Evolutionary conservation across 2,329 filamentous ascomycete species (phyloP), one percentile per base, ranked within the genome.

Genomic region (Cordyceps farinosa): DNA sequence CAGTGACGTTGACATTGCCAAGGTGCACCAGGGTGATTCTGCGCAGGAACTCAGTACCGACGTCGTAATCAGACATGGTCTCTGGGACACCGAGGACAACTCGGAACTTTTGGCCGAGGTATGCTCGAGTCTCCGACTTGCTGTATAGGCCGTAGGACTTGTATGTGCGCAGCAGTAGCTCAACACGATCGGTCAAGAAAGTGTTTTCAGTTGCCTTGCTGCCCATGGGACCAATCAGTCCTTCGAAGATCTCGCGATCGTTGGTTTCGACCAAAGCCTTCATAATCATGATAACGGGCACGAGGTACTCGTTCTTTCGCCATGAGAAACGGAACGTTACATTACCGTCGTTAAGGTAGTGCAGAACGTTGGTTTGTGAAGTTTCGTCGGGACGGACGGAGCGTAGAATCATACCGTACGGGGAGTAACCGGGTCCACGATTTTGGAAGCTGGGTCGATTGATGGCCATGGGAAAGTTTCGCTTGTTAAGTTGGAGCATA

Each of bases 321-420:
- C 94, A 99, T 7, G 94, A 97, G 77, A 99, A 99, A 63, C 95
- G 86, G 78, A 99, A 97, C 0, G 92, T 98, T 70, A 98, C 88
- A 75, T 97, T 98, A 67, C 95, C 95, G 74, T 99, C 95, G 70
- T 84, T 92, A 63, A 99, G 85, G 76, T 98, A 99, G 78, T 99
- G 95, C 55, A 99, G 83, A 40, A 96, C 92, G 72, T 98, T 99
- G 44, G 94, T 98, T 77, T 98, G 94, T 36, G 93, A 97, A 9
- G 94, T 97, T 78, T 99, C 92, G 77, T 99, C 95, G n/a, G 93
- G 93, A 64, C 95, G 87, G 62, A 97, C 92, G 3, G 90, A 96
- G 77, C 95, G 89, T 68, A 97, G 87, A 71, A 96, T 91, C 64
- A 98, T 90, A 82, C 92, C 95, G 72, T 87, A 95, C 64, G 90